A percentile compares a stretch with the other conserved stretches of the same genome.
These are phyloP conservation scores for Xylaria arbuscula DNA, from an alignment of 2,329 filamentous ascomycete species.

Conservation along the genomic window DNA sequence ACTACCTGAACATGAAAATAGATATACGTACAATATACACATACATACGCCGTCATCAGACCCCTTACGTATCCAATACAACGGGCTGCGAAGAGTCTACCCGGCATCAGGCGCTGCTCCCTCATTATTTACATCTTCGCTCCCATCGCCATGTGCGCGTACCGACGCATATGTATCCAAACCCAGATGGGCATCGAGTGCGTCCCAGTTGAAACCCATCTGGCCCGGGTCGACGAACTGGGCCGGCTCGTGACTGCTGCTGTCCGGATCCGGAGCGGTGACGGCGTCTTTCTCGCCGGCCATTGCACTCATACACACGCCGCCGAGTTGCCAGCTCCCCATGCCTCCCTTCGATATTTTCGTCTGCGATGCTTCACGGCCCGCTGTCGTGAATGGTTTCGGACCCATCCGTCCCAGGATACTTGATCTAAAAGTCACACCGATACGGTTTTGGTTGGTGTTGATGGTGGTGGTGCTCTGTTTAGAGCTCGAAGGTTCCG, in stretches of 20 bases:
- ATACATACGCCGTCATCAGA: not conserved
- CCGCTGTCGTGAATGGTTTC: slow-evolving; percentile 34
- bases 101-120: slow-evolving; percentile 1
- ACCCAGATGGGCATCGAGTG: not conserved
- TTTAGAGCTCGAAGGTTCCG: slow-evolving; percentile 5
- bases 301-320: slow-evolving; percentile 38
- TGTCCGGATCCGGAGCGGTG: not conserved
- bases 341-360: slow-evolving; percentile 16
- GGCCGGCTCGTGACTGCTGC: not conserved
- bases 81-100: not conserved
- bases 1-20: too few species aligned
- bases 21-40: not conserved
- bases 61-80: not conserved
- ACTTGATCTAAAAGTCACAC: slow-evolving; percentile 21
- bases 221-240: slow-evolving; percentile 17
- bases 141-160: not conserved
- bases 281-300: slow-evolving; percentile 15
- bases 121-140: not conserved
- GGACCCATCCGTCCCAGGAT: slow-evolving; percentile 31
- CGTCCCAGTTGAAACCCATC: slow-evolving; percentile 27
- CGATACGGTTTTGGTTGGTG: slow-evolving; percentile 16
- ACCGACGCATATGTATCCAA: slow-evolving; percentile 1
- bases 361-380: slow-evolving; percentile 25
- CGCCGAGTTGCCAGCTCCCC: slow-evolving; percentile 39
- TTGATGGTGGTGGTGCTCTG: not conserved